Percentiles rank a stretch among this genome's conserved stretches.
Evolutionary conservation across 495 filamentous ascomycete genomes (phyloP).

Genomic region (Tuber microsphaerosporum): DNA sequence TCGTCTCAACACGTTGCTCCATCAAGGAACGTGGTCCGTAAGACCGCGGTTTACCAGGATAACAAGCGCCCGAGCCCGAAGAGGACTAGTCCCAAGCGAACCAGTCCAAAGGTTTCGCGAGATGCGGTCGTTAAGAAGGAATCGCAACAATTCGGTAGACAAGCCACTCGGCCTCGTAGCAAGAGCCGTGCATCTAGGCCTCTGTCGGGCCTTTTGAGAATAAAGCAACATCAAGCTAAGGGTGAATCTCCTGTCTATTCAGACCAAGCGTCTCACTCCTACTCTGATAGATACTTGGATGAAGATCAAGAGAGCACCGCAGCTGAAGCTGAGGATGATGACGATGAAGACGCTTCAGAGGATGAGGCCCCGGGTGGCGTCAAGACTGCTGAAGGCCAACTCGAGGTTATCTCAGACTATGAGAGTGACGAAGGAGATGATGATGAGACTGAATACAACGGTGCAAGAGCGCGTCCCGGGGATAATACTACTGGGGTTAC

Average conservation of each 20-base stretch:
- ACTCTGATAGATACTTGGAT: constrained; percentile 39
- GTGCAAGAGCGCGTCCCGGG: constrained; percentile 19
- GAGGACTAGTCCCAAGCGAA: constrained; percentile 34
- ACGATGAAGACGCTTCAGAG: constrained; percentile 35
- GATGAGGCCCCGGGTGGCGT: constrained; percentile 23
- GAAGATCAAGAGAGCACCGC: constrained; percentile 37
- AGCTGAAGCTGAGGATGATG: constrained; percentile 36
- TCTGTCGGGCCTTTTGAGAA: constrained; percentile 27
- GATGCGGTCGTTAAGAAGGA: constrained; percentile 38
- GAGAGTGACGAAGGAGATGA: constrained; percentile 37
- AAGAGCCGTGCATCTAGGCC: constrained; percentile 30
- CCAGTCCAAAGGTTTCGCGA: constrained; percentile 37
- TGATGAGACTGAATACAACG: constrained; percentile 27
- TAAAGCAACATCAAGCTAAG: constrained; percentile 29
- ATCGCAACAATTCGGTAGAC: constrained; percentile 28
- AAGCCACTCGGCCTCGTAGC: constrained; percentile 22
- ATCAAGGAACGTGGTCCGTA: constrained; percentile 50
- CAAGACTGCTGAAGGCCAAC: constrained; percentile 15
- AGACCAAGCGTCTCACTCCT: constrained; percentile 39
- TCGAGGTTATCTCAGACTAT: constrained; percentile 35
- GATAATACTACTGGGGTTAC: constrained; percentile 41
- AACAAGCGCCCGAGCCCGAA: constrained; percentile 36
- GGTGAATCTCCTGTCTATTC: constrained; percentile 37
- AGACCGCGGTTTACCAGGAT: constrained; percentile 66
- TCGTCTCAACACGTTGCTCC: constrained; percentile 23